A percentile compares a stretch with the other conserved stretches of the same genome.
phyloP scores from a whole-genome alignment of 1,139 yeast genomes.

The Lipomyces yarrowii region DNA sequence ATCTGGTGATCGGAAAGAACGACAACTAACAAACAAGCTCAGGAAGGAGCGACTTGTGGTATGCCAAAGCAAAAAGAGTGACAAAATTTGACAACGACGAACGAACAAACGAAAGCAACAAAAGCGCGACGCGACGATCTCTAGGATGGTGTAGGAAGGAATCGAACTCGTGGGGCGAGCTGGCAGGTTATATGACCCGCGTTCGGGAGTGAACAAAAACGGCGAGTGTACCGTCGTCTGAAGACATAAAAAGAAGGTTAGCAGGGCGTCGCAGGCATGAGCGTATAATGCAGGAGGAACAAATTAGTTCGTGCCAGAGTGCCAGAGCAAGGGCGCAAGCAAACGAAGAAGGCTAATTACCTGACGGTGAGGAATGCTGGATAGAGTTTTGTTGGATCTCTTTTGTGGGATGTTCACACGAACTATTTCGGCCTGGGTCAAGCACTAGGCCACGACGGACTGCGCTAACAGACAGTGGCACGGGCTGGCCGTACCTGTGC shows the following conservation, averaged over 20 bases:
- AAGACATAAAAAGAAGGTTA: background rate
- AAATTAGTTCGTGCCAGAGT: background rate
- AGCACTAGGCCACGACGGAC: background rate
- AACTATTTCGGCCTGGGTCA: background rate
- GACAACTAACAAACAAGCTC: slow-evolving; percentile 20
- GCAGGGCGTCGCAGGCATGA: background rate
- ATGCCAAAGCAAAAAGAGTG: slow-evolving; percentile 1
- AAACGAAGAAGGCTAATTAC: background rate
- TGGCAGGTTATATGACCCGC: background rate
- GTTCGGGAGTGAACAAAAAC: background rate
- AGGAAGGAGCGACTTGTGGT: slow-evolving; percentile 32
- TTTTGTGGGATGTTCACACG: background rate
- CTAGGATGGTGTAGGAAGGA: background rate
- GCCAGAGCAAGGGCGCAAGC: background rate
- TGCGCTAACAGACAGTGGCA: background rate
- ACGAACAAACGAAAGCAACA: slow-evolving; percentile 2
- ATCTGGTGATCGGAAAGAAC: slow-evolving; percentile 9
- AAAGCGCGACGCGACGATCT: background rate
- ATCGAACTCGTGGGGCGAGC: background rate
- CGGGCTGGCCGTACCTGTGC: background rate
- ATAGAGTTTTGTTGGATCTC: background rate
- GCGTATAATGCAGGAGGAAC: background rate
- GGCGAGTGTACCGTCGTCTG: background rate
- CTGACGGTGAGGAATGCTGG: background rate
- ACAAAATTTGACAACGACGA: background rate